phyloP scores from a whole-genome alignment of 495 filamentous ascomycete genomes.

The Glutinoglossum americanum region DNA sequence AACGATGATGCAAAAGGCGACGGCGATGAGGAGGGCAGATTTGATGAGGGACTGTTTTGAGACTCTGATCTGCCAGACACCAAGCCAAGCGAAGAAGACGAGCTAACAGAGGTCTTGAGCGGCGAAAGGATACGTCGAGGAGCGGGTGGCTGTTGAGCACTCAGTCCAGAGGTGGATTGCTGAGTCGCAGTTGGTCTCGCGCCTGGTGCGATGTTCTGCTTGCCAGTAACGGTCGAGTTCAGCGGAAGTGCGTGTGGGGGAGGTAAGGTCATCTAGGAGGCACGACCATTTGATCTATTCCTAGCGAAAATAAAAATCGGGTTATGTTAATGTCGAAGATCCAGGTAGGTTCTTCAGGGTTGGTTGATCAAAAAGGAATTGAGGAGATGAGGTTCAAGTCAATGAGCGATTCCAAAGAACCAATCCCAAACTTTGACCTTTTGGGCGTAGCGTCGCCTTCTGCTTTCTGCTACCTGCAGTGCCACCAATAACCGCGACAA shows the following conservation, averaged over 20 bases:
- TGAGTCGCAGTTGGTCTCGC: constrained; percentile 30
- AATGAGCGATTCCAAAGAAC: neutral
- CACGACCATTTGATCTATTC: constrained; percentile 15
- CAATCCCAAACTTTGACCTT: neutral
- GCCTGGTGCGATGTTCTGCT: constrained; percentile 29
- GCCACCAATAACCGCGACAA: neutral
- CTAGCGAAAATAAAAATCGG: neutral
- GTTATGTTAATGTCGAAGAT: neutral
- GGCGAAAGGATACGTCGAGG: constrained; percentile 40
- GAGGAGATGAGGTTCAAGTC: neutral
- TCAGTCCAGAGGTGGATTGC: constrained; percentile 39
- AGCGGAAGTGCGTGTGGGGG: constrained; percentile 37
- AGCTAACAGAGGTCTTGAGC: constrained; percentile 33
- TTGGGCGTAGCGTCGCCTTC: neutral
- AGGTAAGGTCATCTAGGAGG: constrained; percentile 45
- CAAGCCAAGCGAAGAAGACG: constrained; percentile 20
- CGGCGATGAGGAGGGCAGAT: constrained; percentile 15
- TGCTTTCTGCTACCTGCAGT: neutral
- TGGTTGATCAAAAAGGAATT: neutral
- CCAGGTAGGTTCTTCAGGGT: neutral
- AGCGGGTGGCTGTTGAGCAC: constrained; percentile 30
- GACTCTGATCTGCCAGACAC: neutral
- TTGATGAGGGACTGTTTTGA: constrained; percentile 22
- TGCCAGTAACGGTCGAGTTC: constrained; percentile 39
- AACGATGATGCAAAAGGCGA: constrained; percentile 31